Percentiles rank a stretch among this genome's conserved stretches.
These are phyloP conservation scores for Jasminum sambac DNA, from an alignment of 257 asterid species.

Conservation along the genomic window DNA sequence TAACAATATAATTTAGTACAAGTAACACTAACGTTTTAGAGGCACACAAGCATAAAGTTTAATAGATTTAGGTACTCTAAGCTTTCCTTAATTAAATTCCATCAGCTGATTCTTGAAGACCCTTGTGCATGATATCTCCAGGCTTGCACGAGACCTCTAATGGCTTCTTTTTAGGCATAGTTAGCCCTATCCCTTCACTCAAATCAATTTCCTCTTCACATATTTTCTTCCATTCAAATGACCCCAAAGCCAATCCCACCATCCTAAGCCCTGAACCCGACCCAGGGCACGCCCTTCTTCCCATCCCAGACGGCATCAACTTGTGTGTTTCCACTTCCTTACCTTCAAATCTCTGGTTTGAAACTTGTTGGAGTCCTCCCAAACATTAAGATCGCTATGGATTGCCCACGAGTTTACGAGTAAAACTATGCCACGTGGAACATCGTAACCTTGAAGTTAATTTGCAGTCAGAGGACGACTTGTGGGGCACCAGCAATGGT, in stretches of 20 bases:
- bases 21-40: too few relatives aligned
- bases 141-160: conserved; percentile 40
- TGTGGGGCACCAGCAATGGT: conserved; percentile 40
- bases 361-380: conserved; percentile 39
- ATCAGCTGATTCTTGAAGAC: neutral
- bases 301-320: conserved; percentile 43
- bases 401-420: conserved; percentile 45
- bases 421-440: conserved; percentile 39
- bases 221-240: conserved; percentile 37
- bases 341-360: conserved; percentile 43
- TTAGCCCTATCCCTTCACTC: conserved; percentile 37
- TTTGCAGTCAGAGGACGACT: conserved; percentile 38
- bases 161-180: conserved; percentile 47
- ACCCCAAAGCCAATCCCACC: conserved; percentile 40
- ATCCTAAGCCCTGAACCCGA: conserved; percentile 33
- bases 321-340: conserved; percentile 26
- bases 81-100: neutral
- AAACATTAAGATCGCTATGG: conserved; percentile 38
- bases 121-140: conserved; percentile 20
- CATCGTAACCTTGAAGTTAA: conserved; percentile 41
- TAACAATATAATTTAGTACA: too few relatives aligned
- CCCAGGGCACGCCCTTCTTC: conserved; percentile 51
- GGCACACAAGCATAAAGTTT: neutral
- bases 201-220: conserved; percentile 29
- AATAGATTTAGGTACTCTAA: too few relatives aligned